Percentiles rank a stretch among this genome's conserved stretches.
Evolutionary conservation across 2,329 filamentous ascomycete genomes (phyloP).

Genomic region (Arthroderma sp.): DNA sequence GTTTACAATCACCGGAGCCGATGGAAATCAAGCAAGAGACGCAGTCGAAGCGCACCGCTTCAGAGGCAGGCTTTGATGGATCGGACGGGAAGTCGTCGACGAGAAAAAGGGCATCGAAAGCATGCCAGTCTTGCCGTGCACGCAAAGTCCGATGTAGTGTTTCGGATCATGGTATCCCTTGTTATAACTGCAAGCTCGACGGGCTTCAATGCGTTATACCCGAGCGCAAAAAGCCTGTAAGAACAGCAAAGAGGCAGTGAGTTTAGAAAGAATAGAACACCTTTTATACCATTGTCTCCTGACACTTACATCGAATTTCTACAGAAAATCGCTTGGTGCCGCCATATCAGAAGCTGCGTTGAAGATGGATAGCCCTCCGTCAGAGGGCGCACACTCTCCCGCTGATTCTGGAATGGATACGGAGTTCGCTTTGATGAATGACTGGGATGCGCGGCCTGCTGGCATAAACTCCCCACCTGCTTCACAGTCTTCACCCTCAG

Average conservation of each 20-base stretch:
- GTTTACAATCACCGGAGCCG: conserved; percentile 3
- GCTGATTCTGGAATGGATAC: neutral
- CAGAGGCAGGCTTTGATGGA: conserved; percentile 5
- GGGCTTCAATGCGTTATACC: conserved; percentile 12
- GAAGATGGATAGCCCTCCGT: neutral
- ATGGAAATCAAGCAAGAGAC: neutral
- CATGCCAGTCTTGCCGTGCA: conserved; percentile 37
- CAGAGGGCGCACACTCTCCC: neutral
- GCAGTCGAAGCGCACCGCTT: conserved; percentile 5
- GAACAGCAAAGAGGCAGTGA: conserved; percentile 4
- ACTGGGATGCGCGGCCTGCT: too few species aligned
- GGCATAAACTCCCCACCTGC: too few species aligned
- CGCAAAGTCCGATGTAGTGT: conserved; percentile 40
- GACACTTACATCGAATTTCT: neutral
- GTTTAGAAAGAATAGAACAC: too few species aligned
- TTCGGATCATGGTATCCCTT: conserved; percentile 30
- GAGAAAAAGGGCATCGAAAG: conserved; percentile 50
- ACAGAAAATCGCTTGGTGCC: conserved; percentile 6
- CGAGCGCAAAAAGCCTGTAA: conserved; percentile 9
- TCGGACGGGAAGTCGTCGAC: conserved; percentile 2
- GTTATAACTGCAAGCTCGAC: conserved; percentile 16
- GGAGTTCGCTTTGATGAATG: too few species aligned
- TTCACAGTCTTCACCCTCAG: too few species aligned
- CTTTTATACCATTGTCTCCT: too few species aligned
- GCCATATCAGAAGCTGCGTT: conserved; percentile 5